Conservation (phyloP, 2,329 filamentous ascomycete genomes). For the Colletotrichum paranaense region DNA sequence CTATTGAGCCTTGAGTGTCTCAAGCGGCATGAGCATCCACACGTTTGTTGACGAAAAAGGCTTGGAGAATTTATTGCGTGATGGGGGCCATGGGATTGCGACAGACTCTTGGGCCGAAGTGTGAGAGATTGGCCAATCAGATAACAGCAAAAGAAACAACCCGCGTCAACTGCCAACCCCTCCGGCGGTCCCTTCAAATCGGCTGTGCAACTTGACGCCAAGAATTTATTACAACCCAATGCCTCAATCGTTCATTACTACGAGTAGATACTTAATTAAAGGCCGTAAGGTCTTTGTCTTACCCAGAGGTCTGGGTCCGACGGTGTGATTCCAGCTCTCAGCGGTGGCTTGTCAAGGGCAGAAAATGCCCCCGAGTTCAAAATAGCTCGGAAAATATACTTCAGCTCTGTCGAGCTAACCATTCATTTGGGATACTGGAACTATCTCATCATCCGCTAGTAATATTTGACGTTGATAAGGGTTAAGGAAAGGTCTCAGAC, state of each 20-base stretch:
- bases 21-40: background rate
- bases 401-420: too few species aligned
- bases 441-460: background rate
- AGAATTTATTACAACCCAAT: background rate
- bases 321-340: background rate
- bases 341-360: background rate
- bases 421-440: background rate
- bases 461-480: background rate
- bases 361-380: background rate
- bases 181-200: background rate
- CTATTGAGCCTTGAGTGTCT: background rate
- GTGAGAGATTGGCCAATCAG: conserved; percentile 16
- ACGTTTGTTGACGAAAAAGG: conserved; percentile 11
- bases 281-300: background rate
- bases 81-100: conserved; percentile 36
- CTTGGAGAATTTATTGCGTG: conserved; percentile 31
- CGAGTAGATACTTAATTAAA: background rate
- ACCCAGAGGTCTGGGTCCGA: background rate
- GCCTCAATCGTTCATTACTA: background rate
- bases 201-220: background rate
- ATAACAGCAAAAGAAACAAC: conserved; percentile 5
- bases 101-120: conserved; percentile 10
- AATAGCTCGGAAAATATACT: background rate
- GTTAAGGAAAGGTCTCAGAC: background rate
- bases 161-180: background rate